Conservation (phyloP, 768 basidiomycete species). For the Trametes cingulata region DNA sequence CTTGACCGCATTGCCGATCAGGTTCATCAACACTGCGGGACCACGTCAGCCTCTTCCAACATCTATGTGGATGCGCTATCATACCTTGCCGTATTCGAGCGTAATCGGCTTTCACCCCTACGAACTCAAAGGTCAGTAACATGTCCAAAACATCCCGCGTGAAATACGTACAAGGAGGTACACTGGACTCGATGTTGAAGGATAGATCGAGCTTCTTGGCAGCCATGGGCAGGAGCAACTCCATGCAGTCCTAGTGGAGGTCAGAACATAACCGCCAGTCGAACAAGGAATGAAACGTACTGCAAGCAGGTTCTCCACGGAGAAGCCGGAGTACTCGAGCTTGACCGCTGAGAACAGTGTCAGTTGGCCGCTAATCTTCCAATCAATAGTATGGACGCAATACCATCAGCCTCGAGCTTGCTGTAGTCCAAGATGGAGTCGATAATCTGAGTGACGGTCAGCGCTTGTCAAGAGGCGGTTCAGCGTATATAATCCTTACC, state of each 20-base stretch:
- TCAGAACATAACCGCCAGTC: neutral
- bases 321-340: constrained; percentile 64
- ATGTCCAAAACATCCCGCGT: neutral
- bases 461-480: too few species aligned
- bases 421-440: constrained; percentile 80
- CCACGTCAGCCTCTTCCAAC: neutral
- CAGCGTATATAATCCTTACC: too few species aligned
- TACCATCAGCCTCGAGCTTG: constrained; percentile 75
- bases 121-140: neutral
- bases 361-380: neutral
- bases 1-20: constrained; percentile 77
- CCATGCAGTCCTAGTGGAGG: constrained; percentile 65
- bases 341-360: constrained; percentile 53
- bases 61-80: constrained; percentile 1
- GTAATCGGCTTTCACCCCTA: constrained; percentile 74
- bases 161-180: constrained; percentile 55
- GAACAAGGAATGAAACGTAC: constrained; percentile 36
- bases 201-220: constrained; percentile 74
- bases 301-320: constrained; percentile 71
- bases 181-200: constrained; percentile 67
- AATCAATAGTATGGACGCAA: neutral
- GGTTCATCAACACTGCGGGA: constrained; percentile 65
- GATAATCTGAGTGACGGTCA: constrained; percentile 53
- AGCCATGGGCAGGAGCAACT: constrained; percentile 72
- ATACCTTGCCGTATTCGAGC: constrained; percentile 72